Percentiles rank a stretch among this genome's conserved stretches.
Evolutionary conservation across 106 monocot species (phyloP).

Genomic region (Allium sativum): DNA sequence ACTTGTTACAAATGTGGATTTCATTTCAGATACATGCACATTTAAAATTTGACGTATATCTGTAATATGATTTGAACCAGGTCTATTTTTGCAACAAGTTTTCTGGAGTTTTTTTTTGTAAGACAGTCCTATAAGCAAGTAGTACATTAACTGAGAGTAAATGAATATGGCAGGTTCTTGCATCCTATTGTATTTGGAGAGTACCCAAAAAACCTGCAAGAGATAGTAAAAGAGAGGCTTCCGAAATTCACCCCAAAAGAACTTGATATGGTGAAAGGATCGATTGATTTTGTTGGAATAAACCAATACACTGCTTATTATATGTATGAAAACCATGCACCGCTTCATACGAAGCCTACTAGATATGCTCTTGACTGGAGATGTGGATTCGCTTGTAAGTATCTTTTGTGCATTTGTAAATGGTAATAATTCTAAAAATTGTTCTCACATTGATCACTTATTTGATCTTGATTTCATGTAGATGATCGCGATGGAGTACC

Average conservation of each 20-base stretch:
- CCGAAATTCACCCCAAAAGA: conserved; percentile 67
- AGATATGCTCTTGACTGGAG: conserved; percentile 81
- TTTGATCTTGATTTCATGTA: conserved; percentile 13
- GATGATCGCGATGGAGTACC: conserved; percentile 72
- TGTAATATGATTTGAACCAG: too few relatives aligned
- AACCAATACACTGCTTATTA: conserved; percentile 96
- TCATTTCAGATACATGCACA: too few relatives aligned
- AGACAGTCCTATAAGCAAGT: too few relatives aligned
- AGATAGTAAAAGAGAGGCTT: conserved; percentile 76
- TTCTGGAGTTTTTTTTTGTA: too few relatives aligned
- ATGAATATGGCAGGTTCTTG: conserved; percentile 53
- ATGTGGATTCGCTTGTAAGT: conserved; percentile 73
- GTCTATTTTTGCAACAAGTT: too few relatives aligned
- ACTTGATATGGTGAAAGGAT: conserved; percentile 75
- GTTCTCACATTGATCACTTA: background rate
- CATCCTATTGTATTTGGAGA: conserved; percentile 80
- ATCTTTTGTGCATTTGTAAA: background rate
- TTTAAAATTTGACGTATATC: too few relatives aligned
- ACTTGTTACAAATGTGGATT: too few relatives aligned
- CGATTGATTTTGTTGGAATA: conserved; percentile 69
- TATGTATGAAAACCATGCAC: conserved; percentile 47
- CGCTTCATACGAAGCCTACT: conserved; percentile 13
- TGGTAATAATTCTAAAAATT: background rate
- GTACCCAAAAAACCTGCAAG: conserved; percentile 69
- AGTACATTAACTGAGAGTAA: background rate